These are phyloP conservation scores for Tetrapyrgos nigripes DNA, from an alignment of 1,284 basidiomycete species.

Conservation along the genomic window DNA sequence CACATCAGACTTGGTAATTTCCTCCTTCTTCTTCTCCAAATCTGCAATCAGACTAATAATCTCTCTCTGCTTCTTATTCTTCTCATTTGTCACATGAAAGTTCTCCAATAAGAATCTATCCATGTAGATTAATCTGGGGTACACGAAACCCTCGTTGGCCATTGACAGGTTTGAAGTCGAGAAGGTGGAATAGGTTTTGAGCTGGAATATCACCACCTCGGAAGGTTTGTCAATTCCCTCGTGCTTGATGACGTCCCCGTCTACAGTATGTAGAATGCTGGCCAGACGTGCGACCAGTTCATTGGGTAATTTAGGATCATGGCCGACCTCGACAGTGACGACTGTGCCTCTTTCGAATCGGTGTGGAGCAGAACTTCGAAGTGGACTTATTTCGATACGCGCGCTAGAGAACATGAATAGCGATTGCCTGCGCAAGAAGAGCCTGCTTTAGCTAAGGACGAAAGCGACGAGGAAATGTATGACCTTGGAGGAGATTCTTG, in stretches of 20 bases:
- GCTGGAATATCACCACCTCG: slow-evolving; percentile 65
- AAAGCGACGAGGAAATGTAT: background rate
- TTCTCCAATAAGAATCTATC: slow-evolving; percentile 74
- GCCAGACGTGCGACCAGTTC: slow-evolving; percentile 67
- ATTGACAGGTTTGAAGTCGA: slow-evolving; percentile 5
- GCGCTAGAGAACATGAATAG: slow-evolving; percentile 44
- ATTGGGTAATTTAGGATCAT: slow-evolving; percentile 42
- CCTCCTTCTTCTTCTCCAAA: slow-evolving; percentile 51
- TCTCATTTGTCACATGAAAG: slow-evolving; percentile 53
- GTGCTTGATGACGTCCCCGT: slow-evolving; percentile 39
- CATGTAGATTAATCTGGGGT: slow-evolving; percentile 68
- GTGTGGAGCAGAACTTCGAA: background rate
- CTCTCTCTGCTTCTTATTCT: slow-evolving; percentile 49
- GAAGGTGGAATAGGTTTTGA: slow-evolving; percentile 35
- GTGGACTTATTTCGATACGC: slow-evolving; percentile 21
- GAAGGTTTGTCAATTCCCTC: slow-evolving; percentile 67
- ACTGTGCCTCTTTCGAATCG: slow-evolving; percentile 19
- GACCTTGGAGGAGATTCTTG: slow-evolving; percentile 34
- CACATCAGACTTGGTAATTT: slow-evolving; percentile 62
- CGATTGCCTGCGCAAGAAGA: slow-evolving; percentile 22
- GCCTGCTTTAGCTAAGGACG: background rate
- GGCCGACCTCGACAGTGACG: slow-evolving; percentile 41
- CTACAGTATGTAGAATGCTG: slow-evolving; percentile 46
- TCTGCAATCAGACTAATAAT: slow-evolving; percentile 54
- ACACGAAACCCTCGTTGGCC: slow-evolving; percentile 55